These are phyloP conservation scores for Amaranthus hypochondriacus DNA, from an alignment of 148 eudicot genomes.

Conservation along the genomic window DNA sequence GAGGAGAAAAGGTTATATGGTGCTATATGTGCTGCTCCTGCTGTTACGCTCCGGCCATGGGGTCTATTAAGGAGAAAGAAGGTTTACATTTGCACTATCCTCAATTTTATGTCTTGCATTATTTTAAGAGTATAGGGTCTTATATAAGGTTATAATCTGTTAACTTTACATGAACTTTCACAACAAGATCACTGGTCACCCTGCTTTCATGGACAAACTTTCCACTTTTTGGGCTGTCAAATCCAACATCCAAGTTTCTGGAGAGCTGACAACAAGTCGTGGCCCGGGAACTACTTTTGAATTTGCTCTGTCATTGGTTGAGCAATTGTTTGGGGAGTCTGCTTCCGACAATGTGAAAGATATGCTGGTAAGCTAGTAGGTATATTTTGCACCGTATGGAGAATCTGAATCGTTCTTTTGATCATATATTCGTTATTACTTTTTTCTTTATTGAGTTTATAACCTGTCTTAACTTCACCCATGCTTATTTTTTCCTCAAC, in stretches of 20 bases:
- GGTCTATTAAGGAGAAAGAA: conserved; percentile 72
- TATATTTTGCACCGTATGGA: neutral
- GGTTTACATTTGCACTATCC: conserved; percentile 31
- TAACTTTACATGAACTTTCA: conserved; percentile 29
- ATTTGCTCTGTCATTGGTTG: conserved; percentile 71
- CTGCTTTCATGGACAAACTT: conserved; percentile 82
- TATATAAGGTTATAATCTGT: conserved; percentile 9
- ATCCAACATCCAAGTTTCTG: conserved; percentile 74
- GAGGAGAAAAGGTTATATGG: conserved; percentile 74
- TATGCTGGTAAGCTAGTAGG: conserved; percentile 49
- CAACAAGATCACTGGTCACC: conserved; percentile 82
- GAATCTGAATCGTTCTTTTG: neutral
- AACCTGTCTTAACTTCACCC: too few species aligned
- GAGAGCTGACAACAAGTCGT: conserved; percentile 91
- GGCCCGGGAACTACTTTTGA: conserved; percentile 90
- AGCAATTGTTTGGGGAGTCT: conserved; percentile 71
- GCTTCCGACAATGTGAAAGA: conserved; percentile 51
- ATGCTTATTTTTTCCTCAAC: too few species aligned
- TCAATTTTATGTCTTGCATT: conserved; percentile 10
- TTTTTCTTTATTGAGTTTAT: neutral
- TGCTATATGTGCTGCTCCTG: conserved; percentile 98
- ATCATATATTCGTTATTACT: neutral
- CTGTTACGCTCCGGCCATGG: conserved; percentile 93
- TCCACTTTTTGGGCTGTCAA: conserved; percentile 76
- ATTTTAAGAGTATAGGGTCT: neutral